phyloP scores from a whole-genome alignment of 2,329 filamentous ascomycete species.

The Raffaelea ambrosiae region DNA sequence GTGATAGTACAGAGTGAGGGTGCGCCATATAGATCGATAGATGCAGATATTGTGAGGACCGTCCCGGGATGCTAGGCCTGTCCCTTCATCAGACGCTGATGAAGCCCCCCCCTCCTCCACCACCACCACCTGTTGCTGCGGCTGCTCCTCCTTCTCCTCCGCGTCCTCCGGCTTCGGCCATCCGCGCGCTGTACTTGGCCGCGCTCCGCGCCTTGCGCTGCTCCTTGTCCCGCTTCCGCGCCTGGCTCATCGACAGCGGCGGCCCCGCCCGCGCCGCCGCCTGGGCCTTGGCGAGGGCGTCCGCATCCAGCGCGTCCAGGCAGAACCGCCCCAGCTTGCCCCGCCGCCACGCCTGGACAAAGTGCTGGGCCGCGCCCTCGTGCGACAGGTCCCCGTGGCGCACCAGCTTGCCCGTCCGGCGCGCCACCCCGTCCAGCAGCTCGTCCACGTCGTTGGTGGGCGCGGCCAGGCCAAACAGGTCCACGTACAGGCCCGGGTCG shows the following conservation, averaged over 20 bases:
- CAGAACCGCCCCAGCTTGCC: constrained; percentile 70
- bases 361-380: constrained; percentile 67
- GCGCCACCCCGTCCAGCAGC: constrained; percentile 63
- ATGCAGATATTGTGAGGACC: no score
- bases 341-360: constrained; percentile 73
- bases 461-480: constrained; percentile 37
- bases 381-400: constrained; percentile 64
- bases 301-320: constrained; percentile 65
- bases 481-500: constrained; percentile 51
- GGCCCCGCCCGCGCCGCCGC: constrained; percentile 34
- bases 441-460: constrained; percentile 80
- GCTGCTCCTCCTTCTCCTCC: no score
- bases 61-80: no score
- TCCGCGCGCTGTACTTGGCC: constrained; percentile 18
- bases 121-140: not conserved
- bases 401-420: constrained; percentile 64
- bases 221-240: constrained; percentile 57
- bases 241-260: constrained; percentile 57
- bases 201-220: constrained; percentile 31
- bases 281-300: constrained; percentile 42
- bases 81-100: no score
- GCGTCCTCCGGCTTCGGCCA: no score
- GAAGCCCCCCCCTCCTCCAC: no score
- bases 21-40: no score
- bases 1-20: no score